Conservation (phyloP, 2,329 filamentous ascomycete species). For the Paraphoma sp. region DNA sequence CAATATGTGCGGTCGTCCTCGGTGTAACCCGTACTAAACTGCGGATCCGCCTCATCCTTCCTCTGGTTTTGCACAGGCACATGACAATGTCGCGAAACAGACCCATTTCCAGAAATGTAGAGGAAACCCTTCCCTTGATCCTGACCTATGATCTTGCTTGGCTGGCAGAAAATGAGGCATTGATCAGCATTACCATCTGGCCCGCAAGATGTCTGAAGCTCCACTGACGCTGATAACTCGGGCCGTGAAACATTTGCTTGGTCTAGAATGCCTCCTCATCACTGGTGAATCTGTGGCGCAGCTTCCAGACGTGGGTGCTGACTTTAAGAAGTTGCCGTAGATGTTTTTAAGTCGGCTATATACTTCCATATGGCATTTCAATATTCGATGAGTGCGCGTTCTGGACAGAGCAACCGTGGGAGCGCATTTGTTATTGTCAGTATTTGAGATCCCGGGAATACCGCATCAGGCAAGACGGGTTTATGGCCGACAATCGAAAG, state of each 20-base stretch:
- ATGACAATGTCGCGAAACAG: neutral
- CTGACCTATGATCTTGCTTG: conserved; percentile 1
- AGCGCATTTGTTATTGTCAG: neutral
- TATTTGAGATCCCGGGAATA: conserved; percentile 10
- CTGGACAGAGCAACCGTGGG: neutral
- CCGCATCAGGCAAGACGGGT: conserved; percentile 15
- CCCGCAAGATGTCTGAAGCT: neutral
- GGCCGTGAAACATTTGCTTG: neutral
- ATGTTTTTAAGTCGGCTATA: conserved; percentile 1
- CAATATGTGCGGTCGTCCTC: neutral
- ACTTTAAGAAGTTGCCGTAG: neutral
- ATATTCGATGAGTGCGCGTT: neutral
- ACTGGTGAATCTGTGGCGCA: neutral
- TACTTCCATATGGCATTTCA: neutral
- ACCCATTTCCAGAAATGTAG: neutral
- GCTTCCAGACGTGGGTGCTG: neutral
- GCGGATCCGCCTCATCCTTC: neutral
- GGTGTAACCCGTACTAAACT: neutral
- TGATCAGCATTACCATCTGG: conserved; percentile 3
- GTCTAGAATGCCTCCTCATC: neutral
- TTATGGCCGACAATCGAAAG: conserved; percentile 1
- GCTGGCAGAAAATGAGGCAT: neutral
- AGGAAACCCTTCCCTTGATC: neutral
- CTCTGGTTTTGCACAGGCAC: neutral
- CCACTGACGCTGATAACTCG: neutral